Conservation (phyloP, 2,329 filamentous ascomycete species). For the Phaeoacremonium minimum region DNA sequence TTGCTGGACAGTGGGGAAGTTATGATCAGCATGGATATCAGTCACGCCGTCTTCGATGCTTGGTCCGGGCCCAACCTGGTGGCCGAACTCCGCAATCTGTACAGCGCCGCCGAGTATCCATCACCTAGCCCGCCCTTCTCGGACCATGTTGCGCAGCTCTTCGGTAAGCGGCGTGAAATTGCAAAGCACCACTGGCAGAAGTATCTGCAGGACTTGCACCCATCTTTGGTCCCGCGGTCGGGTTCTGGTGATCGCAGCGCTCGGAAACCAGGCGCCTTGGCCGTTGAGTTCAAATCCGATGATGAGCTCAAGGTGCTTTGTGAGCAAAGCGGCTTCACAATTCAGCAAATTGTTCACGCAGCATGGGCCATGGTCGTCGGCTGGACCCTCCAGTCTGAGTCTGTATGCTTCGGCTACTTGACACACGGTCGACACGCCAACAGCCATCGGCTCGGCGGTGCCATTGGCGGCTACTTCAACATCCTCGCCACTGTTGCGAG, state of each 20-base stretch:
- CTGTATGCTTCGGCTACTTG: slow-evolving; percentile 41
- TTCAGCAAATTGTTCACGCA: slow-evolving; percentile 38
- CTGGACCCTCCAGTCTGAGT: slow-evolving; percentile 25
- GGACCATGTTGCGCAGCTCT: slow-evolving; percentile 26
- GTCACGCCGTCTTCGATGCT: slow-evolving; percentile 47
- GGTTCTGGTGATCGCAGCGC: slow-evolving; percentile 16
- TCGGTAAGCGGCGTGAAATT: slow-evolving; percentile 19
- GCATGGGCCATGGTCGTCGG: slow-evolving; percentile 32
- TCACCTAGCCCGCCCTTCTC: slow-evolving; percentile 28
- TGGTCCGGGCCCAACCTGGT: slow-evolving; percentile 42
- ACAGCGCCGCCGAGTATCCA: slow-evolving; percentile 32
- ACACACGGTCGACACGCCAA: slow-evolving; percentile 17
- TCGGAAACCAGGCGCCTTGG: slow-evolving; percentile 12
- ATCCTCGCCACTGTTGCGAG: no score
- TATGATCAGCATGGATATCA: slow-evolving; percentile 43
- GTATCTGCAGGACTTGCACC: slow-evolving; percentile 35
- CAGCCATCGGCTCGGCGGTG: neutral
- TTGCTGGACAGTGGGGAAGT: slow-evolving; percentile 25
- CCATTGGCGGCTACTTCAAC: slow-evolving; percentile 12
- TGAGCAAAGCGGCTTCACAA: slow-evolving; percentile 35
- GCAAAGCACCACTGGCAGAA: slow-evolving; percentile 38
- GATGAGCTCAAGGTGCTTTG: slow-evolving; percentile 33
- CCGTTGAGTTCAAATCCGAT: no score
- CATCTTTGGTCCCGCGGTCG: slow-evolving; percentile 36
- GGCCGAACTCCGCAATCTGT: slow-evolving; percentile 37